phyloP scores from a whole-genome alignment of 495 filamentous ascomycete genomes.

The Hypoxylon rickii region DNA sequence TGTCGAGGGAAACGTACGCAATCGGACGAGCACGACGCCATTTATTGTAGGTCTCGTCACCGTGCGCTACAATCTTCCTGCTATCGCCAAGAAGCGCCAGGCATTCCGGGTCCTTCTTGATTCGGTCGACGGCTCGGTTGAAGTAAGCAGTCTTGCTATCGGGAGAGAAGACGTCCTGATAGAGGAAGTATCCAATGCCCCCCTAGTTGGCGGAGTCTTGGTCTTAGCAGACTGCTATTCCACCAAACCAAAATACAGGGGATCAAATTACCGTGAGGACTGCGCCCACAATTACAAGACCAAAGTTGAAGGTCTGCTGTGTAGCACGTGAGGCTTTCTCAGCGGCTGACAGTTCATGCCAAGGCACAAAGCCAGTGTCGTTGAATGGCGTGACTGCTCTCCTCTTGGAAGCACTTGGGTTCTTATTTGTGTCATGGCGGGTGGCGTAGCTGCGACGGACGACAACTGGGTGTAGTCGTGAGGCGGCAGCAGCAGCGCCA shows the following conservation, averaged over 20 bases:
- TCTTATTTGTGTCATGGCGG: constrained; percentile 29
- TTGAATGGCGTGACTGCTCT: constrained; percentile 78
- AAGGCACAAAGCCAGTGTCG: constrained; percentile 79
- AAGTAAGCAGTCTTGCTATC: constrained; percentile 87
- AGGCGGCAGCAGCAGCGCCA: constrained; percentile 18
- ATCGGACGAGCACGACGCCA: constrained; percentile 88
- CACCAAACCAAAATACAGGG: background rate
- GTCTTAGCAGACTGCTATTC: constrained; percentile 20
- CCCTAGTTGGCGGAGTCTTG: constrained; percentile 54
- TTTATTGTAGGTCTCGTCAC: constrained; percentile 78
- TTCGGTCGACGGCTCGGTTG: constrained; percentile 80
- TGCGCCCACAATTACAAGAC: constrained; percentile 74
- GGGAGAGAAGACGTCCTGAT: constrained; percentile 82
- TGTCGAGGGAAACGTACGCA: constrained; percentile 58
- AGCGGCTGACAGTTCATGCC: constrained; percentile 69
- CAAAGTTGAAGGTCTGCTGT: constrained; percentile 87
- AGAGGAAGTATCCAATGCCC: constrained; percentile 77
- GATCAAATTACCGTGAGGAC: constrained; percentile 66
- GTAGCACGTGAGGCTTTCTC: constrained; percentile 88
- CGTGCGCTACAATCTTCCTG: constrained; percentile 78
- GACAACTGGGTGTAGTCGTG: constrained; percentile 25
- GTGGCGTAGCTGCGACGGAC: constrained; percentile 40
- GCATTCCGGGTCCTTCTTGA: constrained; percentile 73
- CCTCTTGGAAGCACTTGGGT: constrained; percentile 41
- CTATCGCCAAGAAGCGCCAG: constrained; percentile 74